Evolutionary conservation across 208 protist genomes (phyloP).

Genomic region (Leishmania major): DNA sequence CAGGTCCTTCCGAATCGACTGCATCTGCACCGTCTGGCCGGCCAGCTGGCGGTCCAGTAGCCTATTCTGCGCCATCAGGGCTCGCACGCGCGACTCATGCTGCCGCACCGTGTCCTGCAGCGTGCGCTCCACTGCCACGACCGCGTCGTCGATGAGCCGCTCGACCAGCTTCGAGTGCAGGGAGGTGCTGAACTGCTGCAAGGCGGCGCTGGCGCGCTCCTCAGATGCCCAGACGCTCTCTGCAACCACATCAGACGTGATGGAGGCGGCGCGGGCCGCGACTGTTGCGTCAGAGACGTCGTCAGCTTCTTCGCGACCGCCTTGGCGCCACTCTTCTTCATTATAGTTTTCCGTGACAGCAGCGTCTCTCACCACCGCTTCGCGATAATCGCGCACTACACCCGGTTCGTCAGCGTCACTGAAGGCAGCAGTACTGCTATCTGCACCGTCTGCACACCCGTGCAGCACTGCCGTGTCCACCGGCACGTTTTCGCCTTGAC

Average conservation of each 20-base stretch:
- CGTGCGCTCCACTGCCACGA: conserved; percentile 20
- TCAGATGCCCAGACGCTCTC: conserved; percentile 19
- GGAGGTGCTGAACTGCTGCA: conserved; percentile 26
- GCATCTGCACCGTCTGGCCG: conserved; percentile 17
- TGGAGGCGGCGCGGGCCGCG: conserved; percentile 4
- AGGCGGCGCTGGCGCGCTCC: conserved; percentile 22
- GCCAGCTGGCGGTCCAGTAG: conserved; percentile 14
- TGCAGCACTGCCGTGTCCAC: neutral
- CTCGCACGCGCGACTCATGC: conserved; percentile 17
- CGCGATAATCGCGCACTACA: neutral
- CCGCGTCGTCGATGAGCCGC: conserved; percentile 35
- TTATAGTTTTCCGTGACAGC: neutral
- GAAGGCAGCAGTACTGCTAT: neutral
- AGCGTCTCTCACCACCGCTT: neutral
- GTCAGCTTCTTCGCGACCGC: neutral
- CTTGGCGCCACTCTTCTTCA: neutral
- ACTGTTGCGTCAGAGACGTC: neutral
- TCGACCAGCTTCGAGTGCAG: conserved; percentile 36
- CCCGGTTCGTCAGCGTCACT: neutral
- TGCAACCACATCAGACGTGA: conserved; percentile 16
- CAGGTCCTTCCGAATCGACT: conserved; percentile 3
- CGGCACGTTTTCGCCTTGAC: neutral
- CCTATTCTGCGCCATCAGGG: conserved; percentile 25
- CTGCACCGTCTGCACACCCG: neutral
- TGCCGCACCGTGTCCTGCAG: conserved; percentile 22